These are phyloP conservation scores for Pythium monospermum DNA, from an alignment of 352 stramenopile species.

Conservation along the genomic window DNA sequence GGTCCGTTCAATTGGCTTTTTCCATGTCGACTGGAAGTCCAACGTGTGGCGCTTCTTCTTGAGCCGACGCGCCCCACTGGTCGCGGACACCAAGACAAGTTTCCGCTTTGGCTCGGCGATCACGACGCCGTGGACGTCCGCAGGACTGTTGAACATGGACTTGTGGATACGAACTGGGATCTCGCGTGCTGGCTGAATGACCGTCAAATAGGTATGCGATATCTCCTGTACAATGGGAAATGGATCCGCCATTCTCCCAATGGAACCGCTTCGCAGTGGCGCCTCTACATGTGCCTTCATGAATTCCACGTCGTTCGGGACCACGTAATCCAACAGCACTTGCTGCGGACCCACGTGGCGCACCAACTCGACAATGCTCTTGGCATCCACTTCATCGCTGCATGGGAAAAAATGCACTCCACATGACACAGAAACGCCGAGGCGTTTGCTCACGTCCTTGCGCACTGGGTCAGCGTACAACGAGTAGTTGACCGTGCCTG, in stretches of 20 bases:
- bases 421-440: conserved; percentile 64
- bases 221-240: conserved; percentile 15
- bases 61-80: conserved; percentile 58
- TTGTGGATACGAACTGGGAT: conserved; percentile 83
- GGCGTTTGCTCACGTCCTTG: conserved; percentile 59
- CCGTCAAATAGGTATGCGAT: conserved; percentile 4
- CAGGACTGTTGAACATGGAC: conserved; percentile 79
- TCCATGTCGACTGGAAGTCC: conserved; percentile 77
- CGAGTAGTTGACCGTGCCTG: conserved; percentile 76
- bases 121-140: conserved; percentile 67
- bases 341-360: conserved; percentile 50
- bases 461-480: conserved; percentile 75
- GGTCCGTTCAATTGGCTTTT: conserved; percentile 65
- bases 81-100: conserved; percentile 61
- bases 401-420: conserved; percentile 84
- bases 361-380: conserved; percentile 77
- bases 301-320: conserved; percentile 57
- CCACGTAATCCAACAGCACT: conserved; percentile 58
- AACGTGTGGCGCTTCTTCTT: conserved; percentile 87
- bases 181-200: conserved; percentile 26
- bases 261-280: not conserved
- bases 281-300: conserved; percentile 49
- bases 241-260: not conserved
- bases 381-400: conserved; percentile 78
- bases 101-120: conserved; percentile 81